Base-by-base conservation (phyloP, 2,329 filamentous ascomycete species). In the Pseudogymnoascus sp. region DNA sequence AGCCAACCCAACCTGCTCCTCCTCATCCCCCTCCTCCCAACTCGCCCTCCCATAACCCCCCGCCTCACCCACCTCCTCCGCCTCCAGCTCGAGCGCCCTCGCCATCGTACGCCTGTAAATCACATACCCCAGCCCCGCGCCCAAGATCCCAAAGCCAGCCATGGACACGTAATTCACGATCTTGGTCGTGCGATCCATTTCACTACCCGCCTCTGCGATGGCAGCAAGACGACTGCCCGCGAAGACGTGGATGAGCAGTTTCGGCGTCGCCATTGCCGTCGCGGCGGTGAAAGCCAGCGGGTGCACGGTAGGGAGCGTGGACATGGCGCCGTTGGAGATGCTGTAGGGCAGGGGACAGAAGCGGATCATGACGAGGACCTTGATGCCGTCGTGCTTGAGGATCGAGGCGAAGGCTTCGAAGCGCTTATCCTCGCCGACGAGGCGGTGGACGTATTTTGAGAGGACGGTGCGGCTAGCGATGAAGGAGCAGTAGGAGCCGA, bases 341-440 rank as follows among this genome's bases (percentile, higher is more conserved):
- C 90, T 95, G 74, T 96, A 99, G 13, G 95, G 95, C 65, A 99
- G 74, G 1, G 95, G 95, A 71, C 93, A 97, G 67, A 97, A 83
- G 31, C 95, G 85, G 69, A 99, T 95, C 83, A 95, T 96, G 66
- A 91, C 87, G 53, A 99, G 81, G 62, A 97, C 86, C 70, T 91
- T 89, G 61, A 99, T 76, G 0, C 95, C 95, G 71, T 99, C 95
- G 71, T 90, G 87, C 67, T 96, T 91, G 66, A 99, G 80, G 6
- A 95, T 95, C 70, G 97, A 83, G 21, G 90, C 85, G 26, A 99
- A 82, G 4, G 95, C 95, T 8, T 95, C 86, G 74, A 99, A 99
- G 61, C 93, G 85, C 73, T 86, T 88, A 76, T 99, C 93, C 68
- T 83, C 81, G 63, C 90, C 90, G 60, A 97, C 88, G 69, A 96